Evolutionary conservation across 2,329 filamentous ascomycete species (phyloP).

Genomic region (Hypoxylon sp.): DNA sequence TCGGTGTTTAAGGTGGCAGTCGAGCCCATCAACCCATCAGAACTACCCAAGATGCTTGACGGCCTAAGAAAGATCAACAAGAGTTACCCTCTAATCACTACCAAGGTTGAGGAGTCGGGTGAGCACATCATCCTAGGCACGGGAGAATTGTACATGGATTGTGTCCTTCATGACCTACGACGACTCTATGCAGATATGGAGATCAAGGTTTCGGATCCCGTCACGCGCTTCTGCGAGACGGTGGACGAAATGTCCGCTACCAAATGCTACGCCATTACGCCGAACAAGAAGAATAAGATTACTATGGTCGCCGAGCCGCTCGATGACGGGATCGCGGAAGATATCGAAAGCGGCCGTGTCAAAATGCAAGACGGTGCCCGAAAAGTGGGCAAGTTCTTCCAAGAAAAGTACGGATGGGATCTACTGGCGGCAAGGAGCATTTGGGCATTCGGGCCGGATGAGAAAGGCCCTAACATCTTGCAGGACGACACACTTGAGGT

Average conservation of each 20-base stretch:
- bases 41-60: slow-evolving; percentile 98
- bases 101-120: slow-evolving; percentile 97
- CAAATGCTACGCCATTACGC: slow-evolving; percentile 97
- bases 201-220: slow-evolving; percentile 97
- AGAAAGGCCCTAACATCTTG: slow-evolving; percentile 93
- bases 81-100: slow-evolving; percentile 94
- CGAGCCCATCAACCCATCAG: slow-evolving; percentile 97
- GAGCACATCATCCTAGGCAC: slow-evolving; percentile 97
- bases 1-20: slow-evolving; percentile 98
- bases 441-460: slow-evolving; percentile 98
- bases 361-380: slow-evolving; percentile 93
- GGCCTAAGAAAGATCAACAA: slow-evolving; percentile 98
- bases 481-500: slow-evolving; percentile 96
- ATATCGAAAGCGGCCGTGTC: slow-evolving; percentile 92
- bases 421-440: slow-evolving; percentile 94
- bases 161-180: slow-evolving; percentile 93
- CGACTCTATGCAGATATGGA: slow-evolving; percentile 99
- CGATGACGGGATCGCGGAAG: slow-evolving; percentile 93
- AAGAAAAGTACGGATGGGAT: slow-evolving; percentile 97
- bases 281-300: slow-evolving; percentile 99
- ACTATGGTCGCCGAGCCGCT: slow-evolving; percentile 98
- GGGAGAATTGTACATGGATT: slow-evolving; percentile 99
- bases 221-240: slow-evolving; percentile 97
- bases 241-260: slow-evolving; percentile 97
- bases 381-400: slow-evolving; percentile 96